These are phyloP conservation scores for Euclidium syriacum DNA, from an alignment of 345 rosid species.

Conservation along the genomic window DNA sequence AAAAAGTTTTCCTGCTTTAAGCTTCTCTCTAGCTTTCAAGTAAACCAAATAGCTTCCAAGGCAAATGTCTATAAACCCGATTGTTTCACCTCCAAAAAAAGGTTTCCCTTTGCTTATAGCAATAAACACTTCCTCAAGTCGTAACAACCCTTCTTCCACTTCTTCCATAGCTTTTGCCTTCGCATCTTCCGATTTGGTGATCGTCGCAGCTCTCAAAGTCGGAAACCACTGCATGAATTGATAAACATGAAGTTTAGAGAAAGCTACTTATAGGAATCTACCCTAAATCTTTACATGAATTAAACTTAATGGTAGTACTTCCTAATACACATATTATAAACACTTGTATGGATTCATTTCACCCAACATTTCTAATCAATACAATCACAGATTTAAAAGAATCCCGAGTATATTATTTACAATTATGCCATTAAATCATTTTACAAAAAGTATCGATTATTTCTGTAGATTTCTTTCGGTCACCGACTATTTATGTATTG, in stretches of 20 bases:
- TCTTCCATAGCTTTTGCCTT: conserved; percentile 29
- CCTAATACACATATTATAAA: too few relatives aligned
- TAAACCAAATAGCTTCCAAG: conserved; percentile 52
- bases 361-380: too few relatives aligned
- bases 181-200: conserved; percentile 35
- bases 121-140: conserved; percentile 45
- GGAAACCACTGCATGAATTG: conserved; percentile 53
- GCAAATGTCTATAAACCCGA: conserved; percentile 66
- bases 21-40: conserved; percentile 44
- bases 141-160: conserved; percentile 35
- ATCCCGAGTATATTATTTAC: too few relatives aligned
- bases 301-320: too few relatives aligned
- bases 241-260: not conserved
- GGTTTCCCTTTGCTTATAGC: conserved; percentile 54
- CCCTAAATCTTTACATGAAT: too few relatives aligned
- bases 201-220: conserved; percentile 5
- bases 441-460: too few relatives aligned
- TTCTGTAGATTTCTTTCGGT: too few relatives aligned
- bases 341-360: too few relatives aligned
- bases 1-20: conserved; percentile 30
- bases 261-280: too few relatives aligned
- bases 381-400: too few relatives aligned
- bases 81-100: conserved; percentile 62
- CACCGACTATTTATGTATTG: too few relatives aligned
- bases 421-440: too few relatives aligned